Base-by-base conservation (phyloP, 2,329 filamentous ascomycete genomes). In the Zarea fungicola region DNA sequence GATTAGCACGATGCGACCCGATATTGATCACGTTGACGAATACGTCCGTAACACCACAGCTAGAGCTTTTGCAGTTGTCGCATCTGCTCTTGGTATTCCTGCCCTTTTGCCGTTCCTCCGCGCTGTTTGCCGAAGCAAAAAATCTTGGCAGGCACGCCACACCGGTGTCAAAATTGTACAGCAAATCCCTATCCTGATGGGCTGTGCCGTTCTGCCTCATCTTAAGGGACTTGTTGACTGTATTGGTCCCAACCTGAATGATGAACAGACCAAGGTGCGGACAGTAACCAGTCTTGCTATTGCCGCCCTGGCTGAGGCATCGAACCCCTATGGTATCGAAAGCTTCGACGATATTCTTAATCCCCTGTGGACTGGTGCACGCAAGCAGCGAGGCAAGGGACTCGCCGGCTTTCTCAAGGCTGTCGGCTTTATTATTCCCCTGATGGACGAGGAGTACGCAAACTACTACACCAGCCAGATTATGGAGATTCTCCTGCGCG, bases 361-460 rank as follows among this genome's bases (percentile, higher is more conserved):
- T 63, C 93, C 93, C 4, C 77, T 99, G 0, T 99, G 93, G 93
- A 96, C 89, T 6, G 93, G 93, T 51, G 92, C 90, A 23, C 83
- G 92, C 55, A 96, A 96, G 71, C 93, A 99, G 70, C 84, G 93
- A 62, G 93, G 93, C 54, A 99, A 99, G 67, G 91, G 92, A 59
- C 77, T 99, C 37, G 92, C 93, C 21, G 92, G 90, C 13, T 99
- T 96, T 69, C 75, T 99, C 53, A 99, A 99, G 71, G 93, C 93
- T 40, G 92, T 99, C 36, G 93, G 93, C 22, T 97, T 93, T 66
- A 96, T 99, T 62, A 97, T 99, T 54, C 93, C 93, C 5, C 80
- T 99, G 45, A 99, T 99, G 93, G 93, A 99, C 71, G 93, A 99
- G 69, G 93, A 99, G 64, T 97, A 96, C 66, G 92, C 93, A 69